A percentile compares a stretch with the other conserved stretches of the same genome.
Conservation (phyloP, 176 grass and related monocot genomes). For the Rhynchospora breviuscula region DNA sequence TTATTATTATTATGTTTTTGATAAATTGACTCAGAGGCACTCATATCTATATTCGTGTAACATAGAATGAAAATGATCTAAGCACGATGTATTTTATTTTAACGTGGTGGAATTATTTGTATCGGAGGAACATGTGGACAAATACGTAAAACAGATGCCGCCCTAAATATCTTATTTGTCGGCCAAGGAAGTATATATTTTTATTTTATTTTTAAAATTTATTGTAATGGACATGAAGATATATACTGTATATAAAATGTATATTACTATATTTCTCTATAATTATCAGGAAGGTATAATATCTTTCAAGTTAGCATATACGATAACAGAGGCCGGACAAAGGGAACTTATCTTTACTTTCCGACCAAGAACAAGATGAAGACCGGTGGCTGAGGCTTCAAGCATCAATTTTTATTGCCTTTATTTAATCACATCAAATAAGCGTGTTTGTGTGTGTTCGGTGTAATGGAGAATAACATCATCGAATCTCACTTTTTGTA, state of each 20-base stretch:
- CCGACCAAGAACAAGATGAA: neutral
- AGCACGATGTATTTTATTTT: neutral
- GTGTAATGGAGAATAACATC: too few relatives aligned
- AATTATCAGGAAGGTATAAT: neutral
- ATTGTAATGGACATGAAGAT: neutral
- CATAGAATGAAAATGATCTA: neutral
- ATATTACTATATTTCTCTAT: neutral
- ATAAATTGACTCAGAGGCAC: too few relatives aligned
- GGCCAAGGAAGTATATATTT: neutral
- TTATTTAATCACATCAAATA: neutral
- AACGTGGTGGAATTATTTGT: neutral
- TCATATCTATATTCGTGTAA: too few relatives aligned
- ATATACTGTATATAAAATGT: neutral
- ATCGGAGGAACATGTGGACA: neutral
- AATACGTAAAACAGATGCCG: neutral
- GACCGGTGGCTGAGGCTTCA: neutral
- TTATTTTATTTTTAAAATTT: neutral
- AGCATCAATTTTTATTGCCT: neutral
- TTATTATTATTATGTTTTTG: too few relatives aligned
- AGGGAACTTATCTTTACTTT: conserved; percentile 1
- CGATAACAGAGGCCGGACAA: neutral
- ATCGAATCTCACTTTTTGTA: neutral
- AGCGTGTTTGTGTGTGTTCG: neutral
- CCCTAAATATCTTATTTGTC: neutral
- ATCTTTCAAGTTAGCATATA: neutral